phyloP scores from a whole-genome alignment of 2,329 filamentous ascomycete genomes.

The Aureobasidium sp. region DNA sequence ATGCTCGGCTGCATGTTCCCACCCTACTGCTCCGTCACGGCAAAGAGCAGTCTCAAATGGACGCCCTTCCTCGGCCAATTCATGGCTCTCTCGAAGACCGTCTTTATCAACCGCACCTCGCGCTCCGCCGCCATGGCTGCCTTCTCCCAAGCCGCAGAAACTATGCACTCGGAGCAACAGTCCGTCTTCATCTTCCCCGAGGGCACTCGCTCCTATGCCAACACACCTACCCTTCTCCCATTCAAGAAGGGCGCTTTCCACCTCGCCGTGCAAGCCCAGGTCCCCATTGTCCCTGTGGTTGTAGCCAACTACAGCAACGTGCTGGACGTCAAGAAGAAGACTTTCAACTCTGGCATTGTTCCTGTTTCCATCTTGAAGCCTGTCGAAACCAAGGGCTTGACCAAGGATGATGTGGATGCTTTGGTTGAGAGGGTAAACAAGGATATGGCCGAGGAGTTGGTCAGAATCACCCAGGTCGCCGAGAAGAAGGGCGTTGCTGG shows the following conservation, averaged over 20 bases:
- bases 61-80: slow-evolving; percentile 91
- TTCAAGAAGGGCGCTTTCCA: slow-evolving; percentile 99
- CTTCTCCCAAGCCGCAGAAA: slow-evolving; percentile 72
- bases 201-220: slow-evolving; percentile 83
- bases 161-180: slow-evolving; percentile 60
- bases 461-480: slow-evolving; percentile 31
- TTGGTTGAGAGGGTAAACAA: slow-evolving; percentile 61
- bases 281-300: slow-evolving; percentile 77
- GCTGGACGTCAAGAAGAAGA: slow-evolving; percentile 36
- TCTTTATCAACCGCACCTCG: slow-evolving; percentile 93
- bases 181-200: slow-evolving; percentile 85
- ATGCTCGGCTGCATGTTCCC: slow-evolving; percentile 88
- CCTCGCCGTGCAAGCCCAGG: slow-evolving; percentile 84
- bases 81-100: slow-evolving; percentile 72
- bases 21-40: slow-evolving; percentile 83
- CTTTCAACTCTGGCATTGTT: slow-evolving; percentile 41
- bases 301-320: slow-evolving; percentile 44
- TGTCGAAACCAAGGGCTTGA: slow-evolving; percentile 67
- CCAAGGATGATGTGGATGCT: slow-evolving; percentile 66
- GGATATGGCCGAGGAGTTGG: slow-evolving; percentile 59
- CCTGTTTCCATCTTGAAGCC: slow-evolving; percentile 67
- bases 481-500: slow-evolving; percentile 10
- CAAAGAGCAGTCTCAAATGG: slow-evolving; percentile 74
- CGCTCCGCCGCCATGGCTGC: slow-evolving; percentile 72
- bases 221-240: slow-evolving; percentile 72